A percentile compares a stretch with the other conserved stretches of the same genome.
phyloP scores from a whole-genome alignment of 106 monocot genomes.

The Acanthochlamys bracteata region DNA sequence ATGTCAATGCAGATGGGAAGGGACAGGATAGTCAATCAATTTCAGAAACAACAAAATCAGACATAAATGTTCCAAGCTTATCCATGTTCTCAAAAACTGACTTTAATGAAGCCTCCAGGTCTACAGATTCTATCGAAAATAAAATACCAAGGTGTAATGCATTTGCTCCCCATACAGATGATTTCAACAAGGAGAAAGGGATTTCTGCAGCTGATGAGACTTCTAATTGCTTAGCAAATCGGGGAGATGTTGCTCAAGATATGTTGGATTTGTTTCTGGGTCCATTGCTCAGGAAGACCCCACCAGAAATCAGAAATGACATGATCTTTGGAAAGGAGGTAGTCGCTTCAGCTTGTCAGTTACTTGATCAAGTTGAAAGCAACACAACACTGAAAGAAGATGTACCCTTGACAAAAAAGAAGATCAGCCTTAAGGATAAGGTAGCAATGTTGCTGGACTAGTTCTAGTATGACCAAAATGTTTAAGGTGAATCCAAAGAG shows the following conservation, averaged over 20 bases:
- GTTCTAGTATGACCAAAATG: too few relatives aligned
- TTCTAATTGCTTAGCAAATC: conserved; percentile 9
- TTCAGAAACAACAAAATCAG: too few relatives aligned
- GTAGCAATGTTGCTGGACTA: conserved; percentile 36
- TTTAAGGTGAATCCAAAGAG: too few relatives aligned
- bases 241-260: conserved; percentile 48
- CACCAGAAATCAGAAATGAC: neutral
- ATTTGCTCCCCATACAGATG: neutral
- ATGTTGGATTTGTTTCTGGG: conserved; percentile 65
- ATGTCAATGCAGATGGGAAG: too few relatives aligned
- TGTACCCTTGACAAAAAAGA: conserved; percentile 42
- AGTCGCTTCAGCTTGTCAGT: neutral
- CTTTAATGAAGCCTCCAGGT: too few relatives aligned
- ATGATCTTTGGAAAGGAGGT: conserved; percentile 6
- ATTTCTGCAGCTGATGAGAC: conserved; percentile 6
- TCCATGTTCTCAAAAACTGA: too few relatives aligned
- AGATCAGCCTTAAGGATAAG: conserved; percentile 62
- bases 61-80: too few relatives aligned
- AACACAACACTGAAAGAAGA: conserved; percentile 11
- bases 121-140: neutral
- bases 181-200: conserved; percentile 11
- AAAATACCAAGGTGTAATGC: conserved; percentile 20
- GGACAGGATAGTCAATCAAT: too few relatives aligned
- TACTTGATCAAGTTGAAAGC: conserved; percentile 1
- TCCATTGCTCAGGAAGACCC: conserved; percentile 37